Conservation (phyloP, 2,329 filamentous ascomycete genomes). For the Monosporascus sp. region DNA sequence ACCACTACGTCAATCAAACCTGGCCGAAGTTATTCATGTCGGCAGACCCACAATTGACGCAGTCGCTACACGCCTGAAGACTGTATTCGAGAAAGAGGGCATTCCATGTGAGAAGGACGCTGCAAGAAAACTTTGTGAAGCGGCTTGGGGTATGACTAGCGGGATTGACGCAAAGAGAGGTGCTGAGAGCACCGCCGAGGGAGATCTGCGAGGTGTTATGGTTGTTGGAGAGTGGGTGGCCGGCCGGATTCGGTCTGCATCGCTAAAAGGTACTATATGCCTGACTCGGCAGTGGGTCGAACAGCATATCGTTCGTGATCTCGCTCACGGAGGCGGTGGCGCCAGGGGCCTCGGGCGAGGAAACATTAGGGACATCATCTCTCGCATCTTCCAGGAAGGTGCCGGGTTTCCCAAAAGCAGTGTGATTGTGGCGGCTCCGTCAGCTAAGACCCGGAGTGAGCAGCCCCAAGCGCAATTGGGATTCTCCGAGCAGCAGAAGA, state of each 20-base stretch:
- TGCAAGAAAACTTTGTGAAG: slow-evolving; percentile 77
- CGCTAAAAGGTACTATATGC: slow-evolving; percentile 35
- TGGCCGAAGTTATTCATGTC: slow-evolving; percentile 88
- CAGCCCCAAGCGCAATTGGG: slow-evolving; percentile 59
- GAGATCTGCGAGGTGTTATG: slow-evolving; percentile 77
- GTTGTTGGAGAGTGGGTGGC: slow-evolving; percentile 86
- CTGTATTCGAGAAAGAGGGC: slow-evolving; percentile 82
- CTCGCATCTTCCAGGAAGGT: slow-evolving; percentile 73
- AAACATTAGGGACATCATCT: slow-evolving; percentile 68
- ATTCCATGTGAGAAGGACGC: slow-evolving; percentile 87
- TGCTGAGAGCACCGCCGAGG: slow-evolving; percentile 62
- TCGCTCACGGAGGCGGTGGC: slow-evolving; percentile 66
- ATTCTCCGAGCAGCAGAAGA: slow-evolving; percentile 69
- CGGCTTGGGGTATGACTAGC: slow-evolving; percentile 73
- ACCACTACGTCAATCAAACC: slow-evolving; percentile 74
- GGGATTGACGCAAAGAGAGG: slow-evolving; percentile 66
- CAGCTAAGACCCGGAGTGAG: slow-evolving; percentile 45
- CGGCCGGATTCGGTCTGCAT: slow-evolving; percentile 55
- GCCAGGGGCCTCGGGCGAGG: slow-evolving; percentile 68
- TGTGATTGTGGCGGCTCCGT: slow-evolving; percentile 32
- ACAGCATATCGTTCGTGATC: slow-evolving; percentile 61
- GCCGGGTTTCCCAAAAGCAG: slow-evolving; percentile 66
- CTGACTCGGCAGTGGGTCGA: slow-evolving; percentile 77
- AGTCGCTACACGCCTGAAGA: slow-evolving; percentile 74
- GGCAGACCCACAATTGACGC: slow-evolving; percentile 84